Base-by-base conservation (phyloP, 2,329 filamentous ascomycete genomes). In the Pseudogymnoascus sp. region DNA sequence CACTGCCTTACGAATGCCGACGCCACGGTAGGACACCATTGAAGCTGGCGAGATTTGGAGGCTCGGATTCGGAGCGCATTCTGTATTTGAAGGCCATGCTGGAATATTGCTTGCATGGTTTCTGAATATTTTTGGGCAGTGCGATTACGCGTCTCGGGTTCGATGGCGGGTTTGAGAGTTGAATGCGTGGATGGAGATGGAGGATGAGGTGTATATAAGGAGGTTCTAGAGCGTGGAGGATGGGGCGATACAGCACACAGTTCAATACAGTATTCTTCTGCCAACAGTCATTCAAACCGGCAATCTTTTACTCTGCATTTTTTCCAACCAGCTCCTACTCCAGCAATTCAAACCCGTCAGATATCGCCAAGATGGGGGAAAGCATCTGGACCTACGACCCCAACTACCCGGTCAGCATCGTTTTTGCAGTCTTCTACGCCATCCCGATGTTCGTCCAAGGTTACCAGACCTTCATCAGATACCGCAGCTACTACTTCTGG, bases 381-480 rank as follows among this genome's bases (percentile, higher is more conserved):
- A 67, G 61, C 59, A 73, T 80, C 18, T 82, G 78, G 74, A 75
- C 77, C 64, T 81, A 80, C 67, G 68, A 72, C 16, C 77, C 78
- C n/a, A 78, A 77, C 28, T 71, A 77, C 8, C 66, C 78, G 3
- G 73, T 78, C 4, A 74, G 79, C 42, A 70, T 80, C 38, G 65
- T 79, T 4, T 78, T 77, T 60, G 72, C 76, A 1, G 66, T 77
- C 46, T 66, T 79, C 14, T 80, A 79, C 65, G 63, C 75, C 42
- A 63, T 78, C 34, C 69, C 78, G 0, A 74, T 76, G 59, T 12
- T 74, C 36, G 70, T 72, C 65, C 74, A 79, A 31, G 65, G 71
- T 3, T 79, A 78, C 66, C 71, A 76, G 42, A 79, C 77, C n/a
- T 62, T 78, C 40, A 67, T 79, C 66, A 74, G 72, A 36, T 75